Conservation (phyloP, 306 rosid genomes). For the Oxytropis ochrocephala region DNA sequence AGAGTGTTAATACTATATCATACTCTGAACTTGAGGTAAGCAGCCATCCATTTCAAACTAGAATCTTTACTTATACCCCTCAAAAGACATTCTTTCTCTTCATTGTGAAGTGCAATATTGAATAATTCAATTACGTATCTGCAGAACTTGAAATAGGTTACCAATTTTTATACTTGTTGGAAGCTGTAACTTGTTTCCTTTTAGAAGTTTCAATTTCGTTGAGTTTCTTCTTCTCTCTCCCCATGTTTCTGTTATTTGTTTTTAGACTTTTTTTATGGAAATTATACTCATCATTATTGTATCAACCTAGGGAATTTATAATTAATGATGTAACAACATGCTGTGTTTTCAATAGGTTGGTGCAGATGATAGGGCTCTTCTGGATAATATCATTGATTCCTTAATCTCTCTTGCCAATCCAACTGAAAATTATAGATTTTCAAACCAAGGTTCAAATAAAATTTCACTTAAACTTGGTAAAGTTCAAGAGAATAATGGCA, state of each 20-base stretch:
- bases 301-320: background rate
- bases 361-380: constrained; percentile 60
- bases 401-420: constrained; percentile 69
- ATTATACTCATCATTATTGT: background rate
- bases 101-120: background rate
- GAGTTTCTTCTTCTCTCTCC: background rate
- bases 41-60: constrained; percentile 18
- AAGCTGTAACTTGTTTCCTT: background rate
- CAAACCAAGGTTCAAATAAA: constrained; percentile 40
- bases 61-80: background rate
- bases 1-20: constrained; percentile 56
- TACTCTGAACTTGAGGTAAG: constrained; percentile 93
- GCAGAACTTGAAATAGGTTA: background rate
- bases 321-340: constrained; percentile 7
- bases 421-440: constrained; percentile 23
- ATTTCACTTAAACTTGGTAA: constrained; percentile 61
- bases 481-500: constrained; percentile 38
- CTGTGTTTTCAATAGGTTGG: constrained; percentile 61
- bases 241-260: background rate
- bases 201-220: background rate
- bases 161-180: background rate
- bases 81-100: background rate
- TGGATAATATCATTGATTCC: constrained; percentile 74
- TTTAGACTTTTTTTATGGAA: background rate
- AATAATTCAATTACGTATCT: background rate